phyloP scores from a whole-genome alignment of 495 filamentous ascomycete genomes.

The Rusavskia elegans region DNA sequence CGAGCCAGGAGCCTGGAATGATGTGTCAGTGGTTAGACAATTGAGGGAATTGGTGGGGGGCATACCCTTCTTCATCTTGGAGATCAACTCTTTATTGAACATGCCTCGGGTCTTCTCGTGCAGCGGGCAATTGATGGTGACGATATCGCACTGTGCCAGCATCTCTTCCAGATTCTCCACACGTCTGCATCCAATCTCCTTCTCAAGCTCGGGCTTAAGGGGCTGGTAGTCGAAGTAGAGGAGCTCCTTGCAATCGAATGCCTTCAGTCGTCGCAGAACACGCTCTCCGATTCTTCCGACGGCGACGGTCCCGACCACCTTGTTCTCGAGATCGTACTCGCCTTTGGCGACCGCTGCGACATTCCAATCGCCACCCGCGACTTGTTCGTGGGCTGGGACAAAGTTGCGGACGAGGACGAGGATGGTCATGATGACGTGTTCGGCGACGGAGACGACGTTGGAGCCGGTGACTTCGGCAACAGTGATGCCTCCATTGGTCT shows the following conservation, averaged over 20 bases:
- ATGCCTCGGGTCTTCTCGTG: constrained; percentile 93
- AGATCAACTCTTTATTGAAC: constrained; percentile 99
- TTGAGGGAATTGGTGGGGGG: neutral
- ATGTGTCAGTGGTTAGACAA: neutral
- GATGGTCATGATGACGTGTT: constrained; percentile 98
- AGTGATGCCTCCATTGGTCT: constrained; percentile 93
- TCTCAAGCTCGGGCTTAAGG: constrained; percentile 68
- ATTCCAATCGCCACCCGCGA: constrained; percentile 79
- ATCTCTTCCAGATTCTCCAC: constrained; percentile 85
- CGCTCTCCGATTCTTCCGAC: constrained; percentile 97
- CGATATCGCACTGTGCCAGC: constrained; percentile 88
- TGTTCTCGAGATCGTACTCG: constrained; percentile 92
- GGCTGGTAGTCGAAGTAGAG: constrained; percentile 99
- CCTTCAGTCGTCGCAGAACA: constrained; percentile 82
- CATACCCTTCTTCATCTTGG: constrained; percentile 95
- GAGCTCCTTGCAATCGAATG: constrained; percentile 99
- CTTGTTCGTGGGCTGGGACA: constrained; percentile 90
- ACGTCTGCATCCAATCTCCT: constrained; percentile 89
- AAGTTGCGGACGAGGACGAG: constrained; percentile 94
- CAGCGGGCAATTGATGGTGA: constrained; percentile 98
- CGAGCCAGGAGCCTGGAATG: constrained; percentile 63
- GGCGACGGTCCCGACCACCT: constrained; percentile 95
- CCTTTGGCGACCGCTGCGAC: constrained; percentile 94
- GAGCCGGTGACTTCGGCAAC: constrained; percentile 94
- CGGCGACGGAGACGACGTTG: constrained; percentile 80